Conservation (phyloP, 495 filamentous ascomycete genomes). For the Trichoderma gamsii region DNA sequence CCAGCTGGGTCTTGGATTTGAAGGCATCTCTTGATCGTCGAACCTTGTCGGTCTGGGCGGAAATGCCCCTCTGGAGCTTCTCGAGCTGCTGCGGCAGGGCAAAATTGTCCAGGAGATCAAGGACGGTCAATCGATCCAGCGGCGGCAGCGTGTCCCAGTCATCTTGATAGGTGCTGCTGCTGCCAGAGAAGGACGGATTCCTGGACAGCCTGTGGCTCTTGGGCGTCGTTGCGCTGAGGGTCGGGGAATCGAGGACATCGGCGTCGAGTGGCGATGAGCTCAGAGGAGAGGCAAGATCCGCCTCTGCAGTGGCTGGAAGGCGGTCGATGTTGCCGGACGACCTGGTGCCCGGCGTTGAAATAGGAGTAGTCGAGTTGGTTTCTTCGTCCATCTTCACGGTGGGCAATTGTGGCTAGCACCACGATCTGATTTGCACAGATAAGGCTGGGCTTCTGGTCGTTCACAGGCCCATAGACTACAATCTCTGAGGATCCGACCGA, state of each 20-base stretch:
- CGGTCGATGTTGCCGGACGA: slow-evolving; percentile 26
- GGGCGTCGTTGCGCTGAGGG: slow-evolving; percentile 36
- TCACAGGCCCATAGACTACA: neutral
- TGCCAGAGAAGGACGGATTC: slow-evolving; percentile 67
- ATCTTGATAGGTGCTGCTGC: slow-evolving; percentile 74
- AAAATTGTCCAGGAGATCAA: slow-evolving; percentile 91
- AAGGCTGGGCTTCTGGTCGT: neutral
- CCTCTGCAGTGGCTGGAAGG: neutral
- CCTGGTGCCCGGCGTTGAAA: slow-evolving; percentile 28
- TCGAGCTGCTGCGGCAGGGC: slow-evolving; percentile 83
- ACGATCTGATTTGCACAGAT: neutral
- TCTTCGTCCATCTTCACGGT: slow-evolving; percentile 45
- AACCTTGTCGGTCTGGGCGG: slow-evolving; percentile 77
- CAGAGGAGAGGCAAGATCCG: slow-evolving; percentile 20
- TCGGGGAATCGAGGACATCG: slow-evolving; percentile 37
- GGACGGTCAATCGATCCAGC: slow-evolving; percentile 83
- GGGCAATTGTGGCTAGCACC: slow-evolving; percentile 27
- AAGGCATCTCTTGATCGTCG: slow-evolving; percentile 74
- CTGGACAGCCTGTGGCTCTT: slow-evolving; percentile 57
- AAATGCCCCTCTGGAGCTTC: slow-evolving; percentile 72
- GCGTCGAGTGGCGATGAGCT: slow-evolving; percentile 35
- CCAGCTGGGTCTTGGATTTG: slow-evolving; percentile 38
- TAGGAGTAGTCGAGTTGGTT: slow-evolving; percentile 29
- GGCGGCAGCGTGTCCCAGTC: slow-evolving; percentile 83
- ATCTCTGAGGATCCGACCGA: neutral